A percentile compares a stretch with the other conserved stretches of the same genome.
These are phyloP conservation scores for Clitopilus hobsonii DNA, from an alignment of 768 basidiomycete genomes.

Conservation along the genomic window DNA sequence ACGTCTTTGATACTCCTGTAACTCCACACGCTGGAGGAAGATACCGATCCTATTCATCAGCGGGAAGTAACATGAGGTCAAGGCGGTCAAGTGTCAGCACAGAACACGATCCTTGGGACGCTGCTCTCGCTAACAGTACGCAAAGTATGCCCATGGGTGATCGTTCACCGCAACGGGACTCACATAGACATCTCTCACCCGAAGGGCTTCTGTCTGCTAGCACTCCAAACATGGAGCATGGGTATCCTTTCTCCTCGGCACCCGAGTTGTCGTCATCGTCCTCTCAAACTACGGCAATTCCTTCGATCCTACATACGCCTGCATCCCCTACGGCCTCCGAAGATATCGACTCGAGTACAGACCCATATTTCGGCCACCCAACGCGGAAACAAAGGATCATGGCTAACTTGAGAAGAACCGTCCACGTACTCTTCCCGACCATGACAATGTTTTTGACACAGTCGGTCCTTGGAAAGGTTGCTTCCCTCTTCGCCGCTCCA, in stretches of 20 bases:
- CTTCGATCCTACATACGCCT: conserved; percentile 56
- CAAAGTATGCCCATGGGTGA: conserved; percentile 45
- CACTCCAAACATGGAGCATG: conserved; percentile 2
- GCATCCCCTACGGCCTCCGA: conserved; percentile 39
- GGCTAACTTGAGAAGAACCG: conserved; percentile 33
- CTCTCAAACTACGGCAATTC: conserved; percentile 28
- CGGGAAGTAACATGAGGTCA: conserved; percentile 12
- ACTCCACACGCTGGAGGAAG: conserved; percentile 52
- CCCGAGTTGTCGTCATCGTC: conserved; percentile 13
- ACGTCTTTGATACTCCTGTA: conserved; percentile 58
- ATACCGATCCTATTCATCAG: neutral
- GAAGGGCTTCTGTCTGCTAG: neutral
- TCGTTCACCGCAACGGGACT: conserved; percentile 29
- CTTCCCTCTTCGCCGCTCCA: conserved; percentile 78
- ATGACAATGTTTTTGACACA: conserved; percentile 71
- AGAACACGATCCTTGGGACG: conserved; percentile 45
- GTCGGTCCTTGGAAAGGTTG: conserved; percentile 64
- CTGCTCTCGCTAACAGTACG: conserved; percentile 34
- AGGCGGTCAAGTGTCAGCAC: conserved; percentile 22
- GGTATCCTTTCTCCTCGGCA: conserved; percentile 6
- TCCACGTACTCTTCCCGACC: conserved; percentile 80
- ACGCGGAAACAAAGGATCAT: conserved; percentile 36
- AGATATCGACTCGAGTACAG: conserved; percentile 37
- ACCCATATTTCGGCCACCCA: conserved; percentile 30
- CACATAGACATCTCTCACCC: conserved; percentile 11